These are phyloP conservation scores for Trichosporon faecale DNA, from an alignment of 1,284 basidiomycete species.

Conservation along the genomic window DNA sequence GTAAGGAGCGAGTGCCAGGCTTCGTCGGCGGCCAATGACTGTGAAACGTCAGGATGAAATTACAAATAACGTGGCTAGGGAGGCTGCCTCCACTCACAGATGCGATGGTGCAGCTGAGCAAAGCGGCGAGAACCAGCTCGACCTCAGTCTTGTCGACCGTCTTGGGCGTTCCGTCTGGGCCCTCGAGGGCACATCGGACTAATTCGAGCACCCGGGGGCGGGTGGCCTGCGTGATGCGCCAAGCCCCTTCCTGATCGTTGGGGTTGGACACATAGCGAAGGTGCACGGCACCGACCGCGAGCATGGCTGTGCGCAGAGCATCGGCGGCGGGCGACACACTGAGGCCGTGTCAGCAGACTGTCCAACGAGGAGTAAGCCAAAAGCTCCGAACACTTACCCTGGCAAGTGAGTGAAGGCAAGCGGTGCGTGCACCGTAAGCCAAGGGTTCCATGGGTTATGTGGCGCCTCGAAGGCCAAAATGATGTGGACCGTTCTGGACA, in stretches of 20 bases:
- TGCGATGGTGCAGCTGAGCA: conserved; percentile 46
- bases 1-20: conserved; percentile 48
- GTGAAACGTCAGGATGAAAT: conserved; percentile 20
- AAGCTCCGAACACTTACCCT: conserved; percentile 29
- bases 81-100: conserved; percentile 33
- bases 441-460: conserved; percentile 45
- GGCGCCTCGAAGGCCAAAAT: conserved; percentile 45
- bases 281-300: conserved; percentile 46
- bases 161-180: conserved; percentile 31
- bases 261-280: conserved; percentile 39
- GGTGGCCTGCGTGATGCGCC: conserved; percentile 35
- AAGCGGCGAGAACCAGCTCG: conserved; percentile 43
- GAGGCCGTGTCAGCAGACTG: conserved; percentile 9
- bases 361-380: neutral
- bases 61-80: neutral
- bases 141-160: conserved; percentile 36
- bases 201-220: conserved; percentile 34
- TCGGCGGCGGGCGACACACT: conserved; percentile 39
- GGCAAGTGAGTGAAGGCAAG: conserved; percentile 43
- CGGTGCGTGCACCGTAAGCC: conserved; percentile 44
- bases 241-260: conserved; percentile 36
- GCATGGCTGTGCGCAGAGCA: conserved; percentile 43
- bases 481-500: conserved; percentile 42
- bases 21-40: conserved; percentile 45
- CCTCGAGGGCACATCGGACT: conserved; percentile 33